These are phyloP conservation scores for Gentiana dahurica DNA, from an alignment of 257 asterid species.

Conservation along the genomic window DNA sequence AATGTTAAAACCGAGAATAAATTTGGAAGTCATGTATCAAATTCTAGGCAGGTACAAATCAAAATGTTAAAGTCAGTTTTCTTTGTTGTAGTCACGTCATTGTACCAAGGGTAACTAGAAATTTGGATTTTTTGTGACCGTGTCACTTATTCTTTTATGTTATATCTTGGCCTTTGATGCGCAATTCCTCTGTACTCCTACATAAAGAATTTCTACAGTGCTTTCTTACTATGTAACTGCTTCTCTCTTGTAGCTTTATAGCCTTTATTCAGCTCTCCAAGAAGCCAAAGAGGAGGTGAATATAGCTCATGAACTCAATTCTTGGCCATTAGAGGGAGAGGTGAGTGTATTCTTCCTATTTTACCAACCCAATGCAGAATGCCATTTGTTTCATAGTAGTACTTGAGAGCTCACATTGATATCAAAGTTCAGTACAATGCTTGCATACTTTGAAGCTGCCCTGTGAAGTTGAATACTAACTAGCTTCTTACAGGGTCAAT, in stretches of 20 bases:
- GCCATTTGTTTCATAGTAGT: no score
- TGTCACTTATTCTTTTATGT: no score
- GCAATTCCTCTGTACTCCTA: no score
- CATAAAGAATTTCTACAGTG: not conserved
- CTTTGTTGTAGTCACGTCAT: no score
- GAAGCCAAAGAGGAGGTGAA: conserved; percentile 54
- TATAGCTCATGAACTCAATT: conserved; percentile 42
- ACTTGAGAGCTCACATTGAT: not conserved
- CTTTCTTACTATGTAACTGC: conserved; percentile 4
- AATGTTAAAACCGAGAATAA: no score
- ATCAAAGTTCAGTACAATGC: not conserved
- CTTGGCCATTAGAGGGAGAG: conserved; percentile 27
- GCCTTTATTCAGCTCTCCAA: conserved; percentile 62
- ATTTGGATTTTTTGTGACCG: no score
- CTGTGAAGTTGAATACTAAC: not conserved
- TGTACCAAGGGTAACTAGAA: no score
- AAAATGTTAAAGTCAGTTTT: no score
- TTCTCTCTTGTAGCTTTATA: conserved; percentile 10
- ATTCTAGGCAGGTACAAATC: no score
- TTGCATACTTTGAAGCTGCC: not conserved
- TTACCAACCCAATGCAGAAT: not conserved
- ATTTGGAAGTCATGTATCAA: no score
- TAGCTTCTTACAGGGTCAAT: conserved; percentile 47
- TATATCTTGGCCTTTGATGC: no score
- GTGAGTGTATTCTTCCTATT: conserved; percentile 11